These are phyloP conservation scores for Fusarium continuum DNA, from an alignment of 2,329 filamentous ascomycete genomes.

Conservation along the genomic window DNA sequence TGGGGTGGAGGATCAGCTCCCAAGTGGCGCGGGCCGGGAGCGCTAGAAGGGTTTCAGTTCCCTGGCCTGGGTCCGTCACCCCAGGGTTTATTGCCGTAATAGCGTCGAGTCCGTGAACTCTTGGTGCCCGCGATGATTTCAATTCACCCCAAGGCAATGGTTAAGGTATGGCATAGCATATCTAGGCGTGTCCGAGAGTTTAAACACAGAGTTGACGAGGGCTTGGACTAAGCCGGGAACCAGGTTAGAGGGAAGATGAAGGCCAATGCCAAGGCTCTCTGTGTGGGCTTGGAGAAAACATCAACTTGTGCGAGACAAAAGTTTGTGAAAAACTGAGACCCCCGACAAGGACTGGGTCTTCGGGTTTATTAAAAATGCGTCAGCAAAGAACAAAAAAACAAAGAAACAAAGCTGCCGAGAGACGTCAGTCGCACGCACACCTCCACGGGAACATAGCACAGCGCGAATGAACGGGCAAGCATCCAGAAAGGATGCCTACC, in stretches of 20 bases:
- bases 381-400: background rate
- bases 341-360: constrained; percentile 2
- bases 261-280: too few species aligned
- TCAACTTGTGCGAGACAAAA: background rate
- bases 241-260: constrained; percentile 6
- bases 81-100: constrained; percentile 19
- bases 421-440: background rate
- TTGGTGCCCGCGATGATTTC: constrained; percentile 5
- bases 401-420: background rate
- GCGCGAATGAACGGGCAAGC: background rate
- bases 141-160: constrained; percentile 23
- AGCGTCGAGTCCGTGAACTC: constrained; percentile 1
- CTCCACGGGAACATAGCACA: background rate
- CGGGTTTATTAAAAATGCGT: constrained; percentile 11
- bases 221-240: constrained; percentile 6
- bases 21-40: constrained; percentile 35
- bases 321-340: background rate
- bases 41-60: constrained; percentile 32
- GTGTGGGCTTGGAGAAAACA: background rate
- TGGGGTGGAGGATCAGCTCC: constrained; percentile 23
- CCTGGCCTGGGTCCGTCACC: constrained; percentile 10
- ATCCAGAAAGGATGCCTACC: too few species aligned
- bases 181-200: constrained; percentile 7
- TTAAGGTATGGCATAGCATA: constrained; percentile 11
- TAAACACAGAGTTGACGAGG: background rate